Evolutionary conservation across 1,284 basidiomycete genomes (phyloP), one percentile per base, ranked within the genome.

Genomic region (Sanghuangporus weigelae): DNA sequence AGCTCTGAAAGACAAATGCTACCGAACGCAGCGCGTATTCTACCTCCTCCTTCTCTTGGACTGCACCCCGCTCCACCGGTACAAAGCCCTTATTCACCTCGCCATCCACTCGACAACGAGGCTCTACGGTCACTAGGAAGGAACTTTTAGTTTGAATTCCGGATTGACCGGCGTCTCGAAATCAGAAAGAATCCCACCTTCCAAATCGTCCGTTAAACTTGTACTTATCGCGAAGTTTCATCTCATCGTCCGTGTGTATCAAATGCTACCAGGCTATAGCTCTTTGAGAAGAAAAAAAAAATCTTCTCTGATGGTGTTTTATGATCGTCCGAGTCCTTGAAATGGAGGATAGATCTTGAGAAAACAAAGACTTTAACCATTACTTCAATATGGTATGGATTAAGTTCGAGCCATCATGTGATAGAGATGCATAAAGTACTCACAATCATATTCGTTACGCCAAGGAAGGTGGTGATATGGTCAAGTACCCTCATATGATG

Each of bases 31-130:
- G 21, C 64, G 26, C 64, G 57, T 26, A 26, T 62, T 40, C 64
- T 62, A 11, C 64, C 64, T 26, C 54, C 39, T 16, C 64, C 60
- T 44, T 8, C 56, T 14, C 48, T 62, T 11, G 60, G 64, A 36
- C 49, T 65, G 2, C 53, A 40, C 39, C 56, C 64, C 12, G 60
- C 60, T 11, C 60, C 60, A 4, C 64, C 59, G 21, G 64, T 19
- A 19, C 64, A 57, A 19, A 62, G 64, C 49, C 64, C 72, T 36
- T 72, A 73, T 60, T 70, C 68, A 39, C 71, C 72, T 35, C 71
- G 75, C 16, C 74, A 74, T 58, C 73, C 75, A 12, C 68, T 74
- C 48, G 75, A 76, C 63, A 71, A 73, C 48, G 70, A 70, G 40
- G 73, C 72, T 1, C 66, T 76, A 44, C 73, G 75, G 67, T 64